phyloP scores from a whole-genome alignment of 768 basidiomycete species.

The Lentinula aciculospora region DNA sequence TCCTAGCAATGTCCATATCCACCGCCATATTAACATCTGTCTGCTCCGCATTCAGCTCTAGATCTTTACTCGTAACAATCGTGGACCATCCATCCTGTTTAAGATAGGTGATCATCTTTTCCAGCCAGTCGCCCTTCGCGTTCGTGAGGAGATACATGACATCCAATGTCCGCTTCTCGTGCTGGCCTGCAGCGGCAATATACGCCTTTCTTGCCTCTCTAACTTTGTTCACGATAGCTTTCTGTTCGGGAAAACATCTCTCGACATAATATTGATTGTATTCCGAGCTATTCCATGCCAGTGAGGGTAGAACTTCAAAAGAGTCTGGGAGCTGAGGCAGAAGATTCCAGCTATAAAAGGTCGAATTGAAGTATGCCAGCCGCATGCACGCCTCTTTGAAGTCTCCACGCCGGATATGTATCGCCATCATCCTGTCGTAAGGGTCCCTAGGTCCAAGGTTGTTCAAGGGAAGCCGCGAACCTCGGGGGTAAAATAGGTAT shows the following conservation, averaged over 20 bases:
- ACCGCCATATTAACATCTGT: slow-evolving; percentile 19
- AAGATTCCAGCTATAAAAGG: slow-evolving; percentile 44
- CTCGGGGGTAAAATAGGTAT: slow-evolving; percentile 28
- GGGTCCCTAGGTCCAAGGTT: slow-evolving; percentile 18
- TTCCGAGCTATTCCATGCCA: slow-evolving; percentile 22
- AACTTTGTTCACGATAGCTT: slow-evolving; percentile 34
- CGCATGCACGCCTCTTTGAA: slow-evolving; percentile 35
- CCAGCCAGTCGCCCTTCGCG: slow-evolving; percentile 38
- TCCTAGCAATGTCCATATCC: slow-evolving; percentile 23
- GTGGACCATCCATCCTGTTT: slow-evolving; percentile 36
- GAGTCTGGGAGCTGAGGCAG: slow-evolving; percentile 38
- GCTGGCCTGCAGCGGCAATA: slow-evolving; percentile 12
- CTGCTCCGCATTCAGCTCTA: slow-evolving; percentile 16
- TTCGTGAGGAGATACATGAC: slow-evolving; percentile 48
- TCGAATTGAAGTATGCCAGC: slow-evolving; percentile 22
- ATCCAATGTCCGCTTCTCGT: slow-evolving; percentile 25
- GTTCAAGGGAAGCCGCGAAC: slow-evolving; percentile 8
- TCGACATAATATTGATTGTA: slow-evolving; percentile 32
- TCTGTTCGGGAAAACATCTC: slow-evolving; percentile 40
- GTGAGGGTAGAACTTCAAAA: slow-evolving; percentile 29
- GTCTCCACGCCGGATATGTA: slow-evolving; percentile 49
- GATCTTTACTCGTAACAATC: slow-evolving; percentile 37
- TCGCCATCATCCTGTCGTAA: slow-evolving; percentile 40
- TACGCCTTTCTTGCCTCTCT: slow-evolving; percentile 32
- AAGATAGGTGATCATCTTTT: slow-evolving; percentile 31